Percentiles rank a stretch among this genome's conserved stretches.
Conservation (phyloP, 2,329 filamentous ascomycete genomes). For the Herpotrichia juniperi region DNA sequence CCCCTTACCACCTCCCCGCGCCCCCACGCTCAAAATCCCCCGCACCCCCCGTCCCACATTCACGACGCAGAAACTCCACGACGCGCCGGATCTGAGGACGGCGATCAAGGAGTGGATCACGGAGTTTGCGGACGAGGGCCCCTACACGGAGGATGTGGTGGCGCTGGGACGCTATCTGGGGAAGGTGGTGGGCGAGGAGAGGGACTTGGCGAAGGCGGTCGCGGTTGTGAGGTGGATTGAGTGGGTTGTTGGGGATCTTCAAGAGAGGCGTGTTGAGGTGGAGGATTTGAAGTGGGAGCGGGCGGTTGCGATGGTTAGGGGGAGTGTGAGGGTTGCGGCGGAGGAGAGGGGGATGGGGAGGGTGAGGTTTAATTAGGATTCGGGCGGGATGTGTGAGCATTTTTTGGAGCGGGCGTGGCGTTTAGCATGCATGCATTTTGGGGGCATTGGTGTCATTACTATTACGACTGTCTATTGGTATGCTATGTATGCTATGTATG, state of each 20-base stretch:
- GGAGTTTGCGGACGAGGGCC: constrained; percentile 74
- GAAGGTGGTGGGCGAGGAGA: constrained; percentile 75
- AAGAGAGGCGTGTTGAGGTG: constrained; percentile 17
- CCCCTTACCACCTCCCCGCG: constrained; percentile 36
- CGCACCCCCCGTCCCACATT: constrained; percentile 64
- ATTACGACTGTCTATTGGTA: not conserved
- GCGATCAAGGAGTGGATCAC: constrained; percentile 79
- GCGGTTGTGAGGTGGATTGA: constrained; percentile 70
- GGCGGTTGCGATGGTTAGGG: constrained; percentile 48
- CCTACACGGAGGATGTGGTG: constrained; percentile 77
- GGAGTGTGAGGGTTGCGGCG: constrained; percentile 50
- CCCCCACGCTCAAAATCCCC: constrained; percentile 49
- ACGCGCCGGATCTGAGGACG: constrained; percentile 69
- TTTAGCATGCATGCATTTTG: not conserved
- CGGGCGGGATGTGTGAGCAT: not conserved
- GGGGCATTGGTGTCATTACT: not conserved
- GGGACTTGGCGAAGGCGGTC: constrained; percentile 76
- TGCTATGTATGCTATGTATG: no score
- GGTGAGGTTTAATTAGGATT: constrained; percentile 41
- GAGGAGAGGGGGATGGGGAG: constrained; percentile 52
- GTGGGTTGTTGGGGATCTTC: constrained; percentile 45
- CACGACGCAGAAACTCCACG: constrained; percentile 62
- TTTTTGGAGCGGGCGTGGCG: not conserved
- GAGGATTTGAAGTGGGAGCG: constrained; percentile 39
- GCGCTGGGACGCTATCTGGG: constrained; percentile 75